Conservation (phyloP, 371 early-diverging fungal genomes). For the Fennellomyces sp. region DNA sequence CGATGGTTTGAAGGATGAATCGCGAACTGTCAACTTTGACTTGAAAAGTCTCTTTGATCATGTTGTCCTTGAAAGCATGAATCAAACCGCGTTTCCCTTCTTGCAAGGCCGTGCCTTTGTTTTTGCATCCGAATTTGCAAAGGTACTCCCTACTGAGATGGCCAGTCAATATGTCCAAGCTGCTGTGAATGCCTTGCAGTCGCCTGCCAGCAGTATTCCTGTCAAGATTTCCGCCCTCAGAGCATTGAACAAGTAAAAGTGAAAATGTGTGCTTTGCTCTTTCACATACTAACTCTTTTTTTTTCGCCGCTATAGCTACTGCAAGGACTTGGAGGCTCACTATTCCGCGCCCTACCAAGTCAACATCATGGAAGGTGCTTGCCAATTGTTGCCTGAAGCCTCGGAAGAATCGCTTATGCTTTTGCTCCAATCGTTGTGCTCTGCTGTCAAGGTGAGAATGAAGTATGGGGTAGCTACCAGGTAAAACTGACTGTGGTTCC, state of each 20-base stretch:
- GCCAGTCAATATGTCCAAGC: conserved; percentile 72
- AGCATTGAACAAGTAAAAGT: conserved; percentile 67
- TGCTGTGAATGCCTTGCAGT: conserved; percentile 70
- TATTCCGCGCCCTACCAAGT: conserved; percentile 66
- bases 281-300: background rate
- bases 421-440: conserved; percentile 77
- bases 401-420: conserved; percentile 81
- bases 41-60: conserved; percentile 80
- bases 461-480: background rate
- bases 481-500: background rate
- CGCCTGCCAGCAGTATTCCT: conserved; percentile 60
- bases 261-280: background rate
- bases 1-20: conserved; percentile 51
- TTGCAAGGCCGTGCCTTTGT: conserved; percentile 89
- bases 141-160: conserved; percentile 69
- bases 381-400: conserved; percentile 64
- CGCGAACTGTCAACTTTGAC: conserved; percentile 43
- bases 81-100: conserved; percentile 69
- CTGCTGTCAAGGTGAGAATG: conserved; percentile 64
- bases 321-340: conserved; percentile 61
- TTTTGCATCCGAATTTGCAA: conserved; percentile 82
- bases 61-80: conserved; percentile 74
- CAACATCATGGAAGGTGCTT: conserved; percentile 70
- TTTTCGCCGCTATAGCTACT: conserved; percentile 48
- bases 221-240: conserved; percentile 83